These are phyloP conservation scores for Tilletia horrida DNA, from an alignment of 1,284 basidiomycete species.

Conservation along the genomic window DNA sequence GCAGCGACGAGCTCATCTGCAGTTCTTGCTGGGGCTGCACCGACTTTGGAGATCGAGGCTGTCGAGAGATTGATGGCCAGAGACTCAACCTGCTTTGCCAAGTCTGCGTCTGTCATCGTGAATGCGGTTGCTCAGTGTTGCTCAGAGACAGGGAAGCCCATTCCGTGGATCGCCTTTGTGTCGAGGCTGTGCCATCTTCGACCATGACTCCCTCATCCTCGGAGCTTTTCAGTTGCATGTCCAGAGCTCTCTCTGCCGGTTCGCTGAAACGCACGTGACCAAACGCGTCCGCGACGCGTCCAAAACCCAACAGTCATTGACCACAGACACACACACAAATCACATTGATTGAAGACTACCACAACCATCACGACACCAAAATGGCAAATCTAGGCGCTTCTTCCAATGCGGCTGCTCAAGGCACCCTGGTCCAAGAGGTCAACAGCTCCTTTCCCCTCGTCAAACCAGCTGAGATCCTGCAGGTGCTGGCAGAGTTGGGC, in stretches of 20 bases:
- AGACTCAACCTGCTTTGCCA: background rate
- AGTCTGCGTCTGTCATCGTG: background rate
- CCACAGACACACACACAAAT: no score
- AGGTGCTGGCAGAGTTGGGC: slow-evolving; percentile 43
- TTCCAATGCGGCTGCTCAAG: background rate
- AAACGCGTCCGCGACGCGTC: background rate
- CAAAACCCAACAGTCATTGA: no score
- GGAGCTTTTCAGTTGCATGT: no score
- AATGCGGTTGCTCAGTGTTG: background rate
- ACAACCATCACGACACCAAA: background rate
- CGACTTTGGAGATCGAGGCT: background rate
- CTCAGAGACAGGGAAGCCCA: background rate
- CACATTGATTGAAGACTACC: background rate
- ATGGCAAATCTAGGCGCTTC: background rate
- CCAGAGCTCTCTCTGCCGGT: background rate
- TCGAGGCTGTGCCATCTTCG: no score
- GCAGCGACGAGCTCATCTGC: background rate
- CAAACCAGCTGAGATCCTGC: slow-evolving; percentile 42
- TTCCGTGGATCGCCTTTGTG: background rate
- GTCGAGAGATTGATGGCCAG: background rate
- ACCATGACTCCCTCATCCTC: no score
- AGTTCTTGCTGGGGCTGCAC: background rate
- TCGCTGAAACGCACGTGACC: background rate
- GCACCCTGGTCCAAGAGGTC: background rate
- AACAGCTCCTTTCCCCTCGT: slow-evolving; percentile 41